Evolutionary conservation across 2,329 filamentous ascomycete genomes (phyloP).

Genomic region (Colletotrichum australisinense): DNA sequence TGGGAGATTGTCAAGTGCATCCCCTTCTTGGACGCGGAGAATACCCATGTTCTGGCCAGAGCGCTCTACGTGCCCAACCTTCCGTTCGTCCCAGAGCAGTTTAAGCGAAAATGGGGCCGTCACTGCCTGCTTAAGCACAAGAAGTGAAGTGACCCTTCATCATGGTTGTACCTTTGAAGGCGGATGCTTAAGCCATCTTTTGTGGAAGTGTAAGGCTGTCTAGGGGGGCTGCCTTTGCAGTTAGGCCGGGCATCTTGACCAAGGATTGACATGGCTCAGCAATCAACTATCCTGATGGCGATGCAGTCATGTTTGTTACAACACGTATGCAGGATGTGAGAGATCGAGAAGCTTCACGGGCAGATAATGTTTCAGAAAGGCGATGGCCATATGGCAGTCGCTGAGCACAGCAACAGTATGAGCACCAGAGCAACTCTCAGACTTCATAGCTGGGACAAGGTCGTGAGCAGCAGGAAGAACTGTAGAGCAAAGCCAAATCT

Average conservation of each 20-base stretch:
- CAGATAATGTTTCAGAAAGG: neutral
- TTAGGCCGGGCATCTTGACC: neutral
- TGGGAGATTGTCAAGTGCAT: conserved; percentile 85
- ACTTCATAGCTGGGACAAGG: neutral
- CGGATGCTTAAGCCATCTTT: neutral
- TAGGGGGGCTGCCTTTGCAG: neutral
- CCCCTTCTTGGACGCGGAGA: conserved; percentile 82
- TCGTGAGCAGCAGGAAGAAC: neutral
- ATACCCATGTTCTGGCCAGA: conserved; percentile 79
- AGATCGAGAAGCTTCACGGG: too few species aligned
- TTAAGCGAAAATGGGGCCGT: conserved; percentile 83
- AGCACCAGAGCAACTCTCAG: neutral
- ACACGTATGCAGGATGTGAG: neutral
- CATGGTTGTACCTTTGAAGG: neutral
- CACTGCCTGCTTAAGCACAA: conserved; percentile 84
- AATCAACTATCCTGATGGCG: neutral
- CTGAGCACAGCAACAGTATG: neutral
- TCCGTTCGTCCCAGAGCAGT: conserved; percentile 74
- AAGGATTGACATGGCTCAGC: neutral
- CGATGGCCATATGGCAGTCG: neutral
- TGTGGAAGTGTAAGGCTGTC: neutral
- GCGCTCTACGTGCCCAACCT: conserved; percentile 85
- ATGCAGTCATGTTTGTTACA: neutral
- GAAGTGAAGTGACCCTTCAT: conserved; percentile 31
- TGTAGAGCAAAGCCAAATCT: neutral